These are phyloP conservation scores for Hyphodiscus hymeniophilus DNA, from an alignment of 495 filamentous ascomycete species.

Conservation along the genomic window DNA sequence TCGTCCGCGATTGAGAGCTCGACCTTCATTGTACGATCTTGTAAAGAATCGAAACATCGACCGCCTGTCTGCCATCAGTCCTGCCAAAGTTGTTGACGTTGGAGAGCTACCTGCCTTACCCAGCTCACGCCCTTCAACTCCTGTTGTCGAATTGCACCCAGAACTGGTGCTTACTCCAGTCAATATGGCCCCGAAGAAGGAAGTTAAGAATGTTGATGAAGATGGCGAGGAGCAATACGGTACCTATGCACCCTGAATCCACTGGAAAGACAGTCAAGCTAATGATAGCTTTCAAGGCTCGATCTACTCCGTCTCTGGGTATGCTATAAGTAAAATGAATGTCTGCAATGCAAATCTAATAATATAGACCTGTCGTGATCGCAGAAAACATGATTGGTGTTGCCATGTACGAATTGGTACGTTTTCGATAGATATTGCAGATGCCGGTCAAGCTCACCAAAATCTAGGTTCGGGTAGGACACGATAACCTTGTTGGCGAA, in stretches of 20 bases:
- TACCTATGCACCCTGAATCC: slow-evolving; percentile 3
- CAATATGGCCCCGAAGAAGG: slow-evolving; percentile 21
- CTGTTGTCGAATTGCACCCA: not conserved
- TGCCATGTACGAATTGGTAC: slow-evolving; percentile 98
- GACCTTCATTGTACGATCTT: slow-evolving; percentile 55
- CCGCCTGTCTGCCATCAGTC: slow-evolving; percentile 11
- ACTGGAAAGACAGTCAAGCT: slow-evolving; percentile 16
- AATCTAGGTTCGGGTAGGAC: slow-evolving; percentile 72
- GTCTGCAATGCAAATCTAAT: slow-evolving; percentile 20
- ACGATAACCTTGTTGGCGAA: slow-evolving; percentile 85
- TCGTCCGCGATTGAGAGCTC: slow-evolving; percentile 47
- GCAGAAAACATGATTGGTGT: slow-evolving; percentile 98
- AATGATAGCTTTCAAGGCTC: slow-evolving; percentile 39
- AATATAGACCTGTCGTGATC: slow-evolving; percentile 79
- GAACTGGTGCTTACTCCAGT: not conserved
- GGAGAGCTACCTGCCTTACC: slow-evolving; percentile 18
- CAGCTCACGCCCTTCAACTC: slow-evolving; percentile 8
- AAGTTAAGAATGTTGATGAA: slow-evolving; percentile 8
- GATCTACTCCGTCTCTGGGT: slow-evolving; percentile 80
- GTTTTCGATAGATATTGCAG: slow-evolving; percentile 14
- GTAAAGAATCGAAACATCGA: slow-evolving; percentile 37
- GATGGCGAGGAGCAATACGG: slow-evolving; percentile 26
- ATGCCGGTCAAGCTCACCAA: not conserved
- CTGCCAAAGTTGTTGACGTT: slow-evolving; percentile 2
- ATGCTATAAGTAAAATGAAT: slow-evolving; percentile 22